Conservation (phyloP, 352 stramenopile species). For the Phytophthora syringae region DNA sequence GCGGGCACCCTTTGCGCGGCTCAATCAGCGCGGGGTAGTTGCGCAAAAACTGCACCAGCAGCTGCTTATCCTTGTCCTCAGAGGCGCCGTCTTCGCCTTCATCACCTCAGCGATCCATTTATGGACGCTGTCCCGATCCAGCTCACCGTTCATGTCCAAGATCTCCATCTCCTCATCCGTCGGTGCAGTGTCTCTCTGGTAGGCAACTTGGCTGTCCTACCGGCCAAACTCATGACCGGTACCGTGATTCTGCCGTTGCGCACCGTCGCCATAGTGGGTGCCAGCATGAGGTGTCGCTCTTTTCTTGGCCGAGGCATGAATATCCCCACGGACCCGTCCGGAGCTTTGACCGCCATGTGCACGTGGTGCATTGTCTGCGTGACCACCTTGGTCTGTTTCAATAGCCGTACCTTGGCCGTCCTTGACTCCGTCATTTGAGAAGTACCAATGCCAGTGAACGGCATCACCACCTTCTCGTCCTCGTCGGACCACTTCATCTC, state of each 20-base stretch:
- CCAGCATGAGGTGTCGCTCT: neutral
- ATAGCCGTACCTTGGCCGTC: neutral
- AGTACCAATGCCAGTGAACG: neutral
- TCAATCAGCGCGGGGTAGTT: neutral
- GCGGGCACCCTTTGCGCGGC: too few species aligned
- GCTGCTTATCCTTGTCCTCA: neutral
- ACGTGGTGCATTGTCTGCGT: neutral
- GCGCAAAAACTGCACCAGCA: neutral
- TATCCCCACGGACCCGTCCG: neutral
- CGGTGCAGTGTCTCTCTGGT: neutral
- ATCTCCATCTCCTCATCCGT: neutral
- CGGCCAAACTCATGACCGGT: neutral
- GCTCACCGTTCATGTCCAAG: neutral
- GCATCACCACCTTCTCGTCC: too few species aligned
- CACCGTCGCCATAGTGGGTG: neutral
- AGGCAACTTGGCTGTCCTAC: neutral
- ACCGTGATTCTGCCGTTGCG: neutral
- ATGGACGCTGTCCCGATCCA: neutral
- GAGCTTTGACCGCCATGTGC: constrained; percentile 1
- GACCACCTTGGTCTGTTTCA: neutral
- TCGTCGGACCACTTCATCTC: too few species aligned
- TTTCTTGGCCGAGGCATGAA: neutral
- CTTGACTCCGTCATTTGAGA: neutral
- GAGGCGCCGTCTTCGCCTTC: neutral
- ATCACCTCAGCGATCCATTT: neutral